These are phyloP conservation scores for Eutypella sp. DNA, from an alignment of 2,329 filamentous ascomycete genomes.

Conservation along the genomic window DNA sequence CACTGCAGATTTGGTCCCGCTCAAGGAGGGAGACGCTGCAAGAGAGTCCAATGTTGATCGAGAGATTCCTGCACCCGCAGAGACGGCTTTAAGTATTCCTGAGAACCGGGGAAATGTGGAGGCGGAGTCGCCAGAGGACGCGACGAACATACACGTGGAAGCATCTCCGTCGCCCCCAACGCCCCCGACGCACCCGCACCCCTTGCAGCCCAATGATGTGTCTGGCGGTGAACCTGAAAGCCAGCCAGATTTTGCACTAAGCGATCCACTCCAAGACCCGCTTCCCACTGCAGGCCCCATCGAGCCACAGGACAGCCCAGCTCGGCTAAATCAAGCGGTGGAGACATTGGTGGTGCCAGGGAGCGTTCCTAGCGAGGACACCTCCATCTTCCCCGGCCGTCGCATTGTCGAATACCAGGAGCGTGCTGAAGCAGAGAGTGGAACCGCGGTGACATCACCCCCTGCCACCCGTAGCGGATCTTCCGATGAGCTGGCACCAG, in stretches of 20 bases:
- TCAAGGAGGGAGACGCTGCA: slow-evolving; percentile 4
- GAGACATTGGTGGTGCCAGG: slow-evolving; percentile 5
- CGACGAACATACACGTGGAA: slow-evolving; percentile 11
- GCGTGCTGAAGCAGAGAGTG: not conserved
- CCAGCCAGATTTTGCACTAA: slow-evolving; percentile 13
- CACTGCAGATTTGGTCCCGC: slow-evolving; percentile 4
- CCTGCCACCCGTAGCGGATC: not conserved
- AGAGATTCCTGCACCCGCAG: slow-evolving; percentile 2
- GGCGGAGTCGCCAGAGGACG: slow-evolving; percentile 10
- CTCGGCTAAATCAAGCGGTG: slow-evolving; percentile 12
- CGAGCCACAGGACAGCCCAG: slow-evolving; percentile 12
- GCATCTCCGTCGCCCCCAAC: too few relatives aligned
- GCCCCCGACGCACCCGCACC: too few relatives aligned
- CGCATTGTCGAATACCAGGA: not conserved
- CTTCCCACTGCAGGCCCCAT: slow-evolving; percentile 6
- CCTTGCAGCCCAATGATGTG: slow-evolving; percentile 13
- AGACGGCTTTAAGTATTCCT: slow-evolving; percentile 5
- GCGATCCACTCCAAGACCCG: slow-evolving; percentile 12
- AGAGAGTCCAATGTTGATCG: slow-evolving; percentile 5
- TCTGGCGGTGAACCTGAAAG: slow-evolving; percentile 19
- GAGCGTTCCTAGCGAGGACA: slow-evolving; percentile 7
- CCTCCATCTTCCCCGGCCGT: slow-evolving; percentile 4
- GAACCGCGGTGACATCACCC: not conserved
- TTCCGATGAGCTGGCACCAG: not conserved
- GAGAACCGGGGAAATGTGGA: slow-evolving; percentile 8